Evolutionary conservation across 1,284 basidiomycete species (phyloP).

Genomic region (Rhodotorula sp.): DNA sequence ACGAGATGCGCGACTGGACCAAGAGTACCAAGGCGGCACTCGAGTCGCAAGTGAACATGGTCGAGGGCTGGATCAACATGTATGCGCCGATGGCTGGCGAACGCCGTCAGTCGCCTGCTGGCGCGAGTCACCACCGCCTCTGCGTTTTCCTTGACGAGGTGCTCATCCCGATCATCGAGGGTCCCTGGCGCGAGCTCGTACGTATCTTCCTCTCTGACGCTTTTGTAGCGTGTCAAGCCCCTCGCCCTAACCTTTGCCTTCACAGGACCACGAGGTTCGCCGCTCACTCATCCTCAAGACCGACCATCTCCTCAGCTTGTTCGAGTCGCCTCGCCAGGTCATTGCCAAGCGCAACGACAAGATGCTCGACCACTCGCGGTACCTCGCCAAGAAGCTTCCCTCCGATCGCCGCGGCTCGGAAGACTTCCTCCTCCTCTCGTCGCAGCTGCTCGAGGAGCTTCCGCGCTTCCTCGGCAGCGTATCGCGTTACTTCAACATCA

Average conservation of each 20-base stretch:
- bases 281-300: conserved; percentile 33
- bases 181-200: conserved; percentile 34
- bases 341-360: conserved; percentile 50
- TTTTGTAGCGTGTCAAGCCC: no score
- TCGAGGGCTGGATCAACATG: conserved; percentile 42
- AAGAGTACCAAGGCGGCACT: conserved; percentile 33
- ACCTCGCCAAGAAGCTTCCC: conserved; percentile 41
- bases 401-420: conserved; percentile 44
- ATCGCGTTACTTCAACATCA: conserved; percentile 49
- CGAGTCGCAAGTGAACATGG: conserved; percentile 37
- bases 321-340: conserved; percentile 45
- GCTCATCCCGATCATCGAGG: conserved; percentile 35
- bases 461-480: conserved; percentile 51
- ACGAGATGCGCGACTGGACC: conserved; percentile 43
- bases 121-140: conserved; percentile 27
- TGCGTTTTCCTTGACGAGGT: conserved; percentile 40
- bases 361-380: conserved; percentile 49
- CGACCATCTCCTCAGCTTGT: conserved; percentile 38
- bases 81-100: conserved; percentile 36
- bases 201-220: background rate
- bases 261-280: conserved; percentile 38
- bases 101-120: background rate
- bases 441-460: conserved; percentile 52
- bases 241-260: background rate
- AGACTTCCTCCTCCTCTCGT: conserved; percentile 50